Base-by-base conservation (phyloP, 192 early-diverging fungal species). In the Backusella psychrophila region DNA sequence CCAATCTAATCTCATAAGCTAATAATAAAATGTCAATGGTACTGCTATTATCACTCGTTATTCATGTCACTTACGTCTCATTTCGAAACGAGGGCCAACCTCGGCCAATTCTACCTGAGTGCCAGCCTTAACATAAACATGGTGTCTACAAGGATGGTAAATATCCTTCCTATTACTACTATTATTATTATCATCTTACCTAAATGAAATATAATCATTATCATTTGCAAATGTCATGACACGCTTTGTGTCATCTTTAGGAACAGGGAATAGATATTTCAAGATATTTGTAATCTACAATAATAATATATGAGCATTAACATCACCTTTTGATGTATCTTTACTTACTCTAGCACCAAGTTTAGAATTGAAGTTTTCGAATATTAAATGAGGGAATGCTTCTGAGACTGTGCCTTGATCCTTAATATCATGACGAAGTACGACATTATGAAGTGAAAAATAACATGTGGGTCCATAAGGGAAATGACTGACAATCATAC, bases 181-280 rank as follows among this genome's bases (percentile, higher is more conserved):
- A 8, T 34, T 53, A 12, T 29, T 29, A 6, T 12, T 3, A 36
- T 7, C 6, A 2, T 6, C 19, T 46, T 84, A 91, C 89, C 90
- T 86, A 87, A 95, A 99, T 41, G 96, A 97, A 72, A 99, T 98
- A 79, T 92, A 98, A 86, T 99, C 98, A 79, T 88, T 93, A 72
- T 96, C 92, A 85, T 99, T 98, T 73, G 94, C 85, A 89, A 99
- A 99, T 11, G 98, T 97, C 93, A 99, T 96, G 39, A 97, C 95
- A 33, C 97, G 91, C 85, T 96, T 97, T 77, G 89, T 92, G 81
- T 99, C 98, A 65, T 91, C 91, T 87, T 96, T 99, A 14, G 98
- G 98, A 29, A 98, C 97, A 1, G 98, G 98, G 84, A 98, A 99
- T 77, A 99, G 84, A 80, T 94, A 97, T 83, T 97, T 98, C 65